Base-by-base conservation (phyloP, 441 rosid genomes). In the Populus hybrid region DNA sequence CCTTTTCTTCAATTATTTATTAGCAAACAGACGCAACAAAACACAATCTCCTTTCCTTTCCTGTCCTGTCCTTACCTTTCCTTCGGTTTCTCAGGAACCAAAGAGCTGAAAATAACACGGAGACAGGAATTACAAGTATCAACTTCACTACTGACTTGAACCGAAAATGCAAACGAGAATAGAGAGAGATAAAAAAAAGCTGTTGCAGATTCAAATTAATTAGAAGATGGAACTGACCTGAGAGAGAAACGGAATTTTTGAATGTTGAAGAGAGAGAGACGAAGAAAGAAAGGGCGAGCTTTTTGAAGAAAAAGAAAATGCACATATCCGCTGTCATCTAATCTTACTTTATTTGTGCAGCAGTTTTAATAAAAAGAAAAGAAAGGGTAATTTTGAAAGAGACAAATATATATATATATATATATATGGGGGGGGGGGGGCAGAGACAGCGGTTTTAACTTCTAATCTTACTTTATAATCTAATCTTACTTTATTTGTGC, bases 81-180 rank as follows among this genome's bases (percentile, higher is more conserved):
- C 72, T 32, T 8, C 38, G 63, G 42, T 68, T 78, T 76, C 75
- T 26, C 76, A 16, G 70, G 10, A 80, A 71, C 78, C 84, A 80
- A 73, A 73, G 79, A 77, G 38, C 18, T 54, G 30, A 32, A 18
- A 2, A 66, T 26, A 28, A 23, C 20, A 8, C 14, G 24, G 26
- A 75, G n/a, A 18, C 21, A 24, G 36, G 57, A 68, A 46, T 46
- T 46, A 46, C 18, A 46, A 46, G 57, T 20, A 14, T 46, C 18
- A 46, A 14, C 57, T 46, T 46, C 20, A 46, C 57, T 14, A 14
- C 57, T 46, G 2, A 12, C 20, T 1, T 46, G 20, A 46, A 12
- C 57, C 20, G 57, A 46, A 46, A 46, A 46, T 1, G 6, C 18
- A 1, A 46, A 46, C 12, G 57, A 46, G 20, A 46, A 46, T 14